Conservation (phyloP, 2,329 filamentous ascomycete species). For the Aspergillus puulaauensis region DNA sequence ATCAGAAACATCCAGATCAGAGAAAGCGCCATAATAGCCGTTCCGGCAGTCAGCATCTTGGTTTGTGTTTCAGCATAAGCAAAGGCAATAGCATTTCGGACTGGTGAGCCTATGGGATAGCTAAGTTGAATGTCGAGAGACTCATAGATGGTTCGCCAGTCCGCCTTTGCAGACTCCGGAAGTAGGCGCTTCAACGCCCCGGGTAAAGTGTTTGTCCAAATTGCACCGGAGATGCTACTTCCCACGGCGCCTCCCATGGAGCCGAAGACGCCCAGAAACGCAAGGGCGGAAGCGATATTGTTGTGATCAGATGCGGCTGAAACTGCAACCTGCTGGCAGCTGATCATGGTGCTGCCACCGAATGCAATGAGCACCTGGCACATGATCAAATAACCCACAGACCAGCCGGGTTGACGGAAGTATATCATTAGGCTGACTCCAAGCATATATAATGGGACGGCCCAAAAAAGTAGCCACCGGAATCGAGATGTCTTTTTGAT, state of each 20-base stretch:
- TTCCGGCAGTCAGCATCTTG: constrained; percentile 53
- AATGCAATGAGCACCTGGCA: constrained; percentile 60
- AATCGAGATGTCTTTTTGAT: constrained; percentile 53
- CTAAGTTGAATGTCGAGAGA: constrained; percentile 16
- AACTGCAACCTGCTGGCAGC: constrained; percentile 56
- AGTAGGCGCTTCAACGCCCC: constrained; percentile 37
- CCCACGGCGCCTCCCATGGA: constrained; percentile 57
- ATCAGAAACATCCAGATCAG: constrained; percentile 49
- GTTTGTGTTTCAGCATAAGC: constrained; percentile 59
- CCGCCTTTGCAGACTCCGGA: constrained; percentile 8
- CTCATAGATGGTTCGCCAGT: constrained; percentile 16
- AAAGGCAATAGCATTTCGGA: constrained; percentile 56
- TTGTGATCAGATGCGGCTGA: constrained; percentile 57
- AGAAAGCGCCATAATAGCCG: constrained; percentile 43
- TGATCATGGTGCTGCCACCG: constrained; percentile 53
- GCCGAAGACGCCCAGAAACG: constrained; percentile 56
- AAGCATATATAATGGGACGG: constrained; percentile 54
- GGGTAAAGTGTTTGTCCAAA: constrained; percentile 61
- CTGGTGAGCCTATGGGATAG: constrained; percentile 44
- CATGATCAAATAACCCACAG: constrained; percentile 58
- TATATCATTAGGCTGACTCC: constrained; percentile 58
- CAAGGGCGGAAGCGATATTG: constrained; percentile 56
- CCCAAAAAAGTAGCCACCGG: constrained; percentile 55
- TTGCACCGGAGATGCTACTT: constrained; percentile 57
- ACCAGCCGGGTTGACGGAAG: constrained; percentile 50